phyloP scores from a whole-genome alignment of 345 rosid species.

The Eucalyptus dawsonii region DNA sequence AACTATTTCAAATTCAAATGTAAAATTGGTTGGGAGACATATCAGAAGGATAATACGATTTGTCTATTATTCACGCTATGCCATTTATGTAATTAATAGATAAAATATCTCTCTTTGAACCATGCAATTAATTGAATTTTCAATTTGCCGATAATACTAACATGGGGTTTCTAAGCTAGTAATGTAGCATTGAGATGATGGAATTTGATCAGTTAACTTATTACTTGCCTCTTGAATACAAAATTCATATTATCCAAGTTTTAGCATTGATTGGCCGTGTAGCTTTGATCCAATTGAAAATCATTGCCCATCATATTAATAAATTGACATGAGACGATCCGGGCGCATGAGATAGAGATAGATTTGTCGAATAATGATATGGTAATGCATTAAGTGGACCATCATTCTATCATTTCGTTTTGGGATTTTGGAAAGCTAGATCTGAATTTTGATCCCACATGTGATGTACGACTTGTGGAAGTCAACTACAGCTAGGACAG shows the following conservation, averaged over 20 bases:
- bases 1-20: neutral
- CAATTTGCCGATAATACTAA: neutral
- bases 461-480: neutral
- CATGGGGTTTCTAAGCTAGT: neutral
- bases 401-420: neutral
- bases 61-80: fast-evolving
- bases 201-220: neutral
- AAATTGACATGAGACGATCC: neutral
- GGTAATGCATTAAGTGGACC: neutral
- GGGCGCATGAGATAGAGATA: neutral
- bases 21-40: neutral
- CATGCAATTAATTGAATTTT: neutral
- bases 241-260: neutral
- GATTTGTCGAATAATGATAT: neutral
- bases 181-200: neutral
- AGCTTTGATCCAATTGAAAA: neutral
- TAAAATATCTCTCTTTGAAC: neutral
- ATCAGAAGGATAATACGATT: neutral
- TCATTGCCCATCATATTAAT: neutral
- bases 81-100: neutral
- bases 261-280: neutral
- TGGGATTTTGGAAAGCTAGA: neutral
- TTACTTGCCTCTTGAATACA: neutral
- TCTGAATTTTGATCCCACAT: neutral
- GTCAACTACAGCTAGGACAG: neutral